Conservation (phyloP, 2,329 filamentous ascomycete genomes). For the Clonostachys chloroleuca region DNA sequence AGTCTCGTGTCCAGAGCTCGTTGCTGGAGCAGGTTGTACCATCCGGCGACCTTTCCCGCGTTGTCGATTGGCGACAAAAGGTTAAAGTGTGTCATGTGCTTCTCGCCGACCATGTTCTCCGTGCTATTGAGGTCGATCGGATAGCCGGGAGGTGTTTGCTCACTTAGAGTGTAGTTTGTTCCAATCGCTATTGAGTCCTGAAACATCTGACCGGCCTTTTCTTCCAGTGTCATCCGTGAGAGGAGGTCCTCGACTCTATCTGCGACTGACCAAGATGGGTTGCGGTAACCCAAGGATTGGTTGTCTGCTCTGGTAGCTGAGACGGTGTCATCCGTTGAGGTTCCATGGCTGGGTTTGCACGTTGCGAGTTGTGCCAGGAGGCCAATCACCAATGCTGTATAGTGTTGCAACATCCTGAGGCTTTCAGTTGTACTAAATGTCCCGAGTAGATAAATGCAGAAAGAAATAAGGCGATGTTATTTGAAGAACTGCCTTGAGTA, state of each 20-base stretch:
- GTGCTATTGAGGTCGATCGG: slow-evolving; percentile 1
- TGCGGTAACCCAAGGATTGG: slow-evolving; percentile 5
- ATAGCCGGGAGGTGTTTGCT: background rate
- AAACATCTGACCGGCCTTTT: slow-evolving; percentile 44
- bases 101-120: slow-evolving; percentile 8
- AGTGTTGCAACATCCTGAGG: too few species aligned
- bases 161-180: slow-evolving; percentile 13
- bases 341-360: too few species aligned
- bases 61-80: slow-evolving; percentile 35
- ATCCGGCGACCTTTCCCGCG: slow-evolving; percentile 24
- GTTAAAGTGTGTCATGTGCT: slow-evolving; percentile 37
- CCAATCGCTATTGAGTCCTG: slow-evolving; percentile 25
- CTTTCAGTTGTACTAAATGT: too few species aligned
- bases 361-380: too few species aligned
- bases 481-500: too few species aligned
- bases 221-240: slow-evolving; percentile 38
- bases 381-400: too few species aligned
- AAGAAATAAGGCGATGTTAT: too few species aligned
- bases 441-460: too few species aligned
- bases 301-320: too few species aligned
- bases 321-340: too few species aligned
- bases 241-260: slow-evolving; percentile 41
- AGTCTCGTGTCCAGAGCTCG: slow-evolving; percentile 36
- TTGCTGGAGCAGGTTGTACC: slow-evolving; percentile 34
- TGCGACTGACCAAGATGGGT: slow-evolving; percentile 32